Percentiles rank a stretch among this genome's conserved stretches.
Evolutionary conservation across 768 basidiomycete genomes (phyloP).

Genomic region (Xerocomus spinulosus): DNA sequence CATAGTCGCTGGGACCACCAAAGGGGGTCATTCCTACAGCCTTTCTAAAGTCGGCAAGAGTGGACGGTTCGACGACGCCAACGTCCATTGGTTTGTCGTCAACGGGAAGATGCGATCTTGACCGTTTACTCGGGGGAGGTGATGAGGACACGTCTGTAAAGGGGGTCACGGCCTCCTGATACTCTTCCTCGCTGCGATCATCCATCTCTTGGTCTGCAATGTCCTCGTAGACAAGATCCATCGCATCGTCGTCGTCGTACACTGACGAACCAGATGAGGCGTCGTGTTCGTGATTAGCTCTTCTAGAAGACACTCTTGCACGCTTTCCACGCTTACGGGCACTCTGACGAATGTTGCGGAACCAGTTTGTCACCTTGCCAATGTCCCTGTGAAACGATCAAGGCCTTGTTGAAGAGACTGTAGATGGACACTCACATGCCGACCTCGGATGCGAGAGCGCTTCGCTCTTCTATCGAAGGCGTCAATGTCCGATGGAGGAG

Average conservation of each 20-base stretch:
- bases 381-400: conserved; percentile 52
- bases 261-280: conserved; percentile 52
- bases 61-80: conserved; percentile 36
- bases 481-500: conserved; percentile 64
- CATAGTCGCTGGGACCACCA: conserved; percentile 22
- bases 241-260: conserved; percentile 39
- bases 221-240: conserved; percentile 45
- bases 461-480: conserved; percentile 77
- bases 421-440: conserved; percentile 54
- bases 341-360: conserved; percentile 78
- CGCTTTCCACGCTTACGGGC: conserved; percentile 67
- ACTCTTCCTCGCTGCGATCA: conserved; percentile 61
- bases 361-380: conserved; percentile 86
- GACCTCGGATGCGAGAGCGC: conserved; percentile 65
- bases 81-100: conserved; percentile 33
- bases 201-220: conserved; percentile 48
- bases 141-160: conserved; percentile 50
- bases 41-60: conserved; percentile 49
- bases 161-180: conserved; percentile 70
- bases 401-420: neutral
- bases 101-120: conserved; percentile 28
- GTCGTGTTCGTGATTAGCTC: conserved; percentile 43
- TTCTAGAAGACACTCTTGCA: conserved; percentile 36
- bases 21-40: conserved; percentile 25
- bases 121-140: conserved; percentile 32